These are phyloP conservation scores for Phaeotremella skinneri DNA, from an alignment of 768 basidiomycete species.

Conservation along the genomic window DNA sequence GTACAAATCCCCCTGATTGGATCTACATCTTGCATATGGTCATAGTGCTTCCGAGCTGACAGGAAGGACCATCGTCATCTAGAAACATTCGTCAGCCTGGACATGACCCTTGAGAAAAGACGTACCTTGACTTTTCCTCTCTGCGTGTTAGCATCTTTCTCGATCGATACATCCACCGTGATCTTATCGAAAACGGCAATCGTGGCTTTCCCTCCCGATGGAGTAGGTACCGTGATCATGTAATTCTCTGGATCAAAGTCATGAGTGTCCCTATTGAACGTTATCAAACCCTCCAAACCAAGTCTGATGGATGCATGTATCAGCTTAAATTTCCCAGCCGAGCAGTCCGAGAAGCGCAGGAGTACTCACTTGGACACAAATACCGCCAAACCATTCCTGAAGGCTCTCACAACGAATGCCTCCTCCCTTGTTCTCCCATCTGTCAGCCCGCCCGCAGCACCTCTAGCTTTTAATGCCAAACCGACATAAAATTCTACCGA, in stretches of 20 bases:
- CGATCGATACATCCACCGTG: slow-evolving; percentile 80
- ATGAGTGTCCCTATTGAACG: slow-evolving; percentile 78
- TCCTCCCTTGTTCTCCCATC: slow-evolving; percentile 40
- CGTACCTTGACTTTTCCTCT: slow-evolving; percentile 71
- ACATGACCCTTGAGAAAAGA: slow-evolving; percentile 1
- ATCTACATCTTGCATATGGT: no score
- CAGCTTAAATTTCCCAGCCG: neutral
- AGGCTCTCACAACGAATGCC: slow-evolving; percentile 74
- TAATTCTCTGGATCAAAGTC: slow-evolving; percentile 91
- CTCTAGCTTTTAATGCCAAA: slow-evolving; percentile 70
- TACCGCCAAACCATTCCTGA: slow-evolving; percentile 93
- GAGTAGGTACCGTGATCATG: slow-evolving; percentile 66
- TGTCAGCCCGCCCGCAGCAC: slow-evolving; percentile 47
- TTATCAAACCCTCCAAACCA: slow-evolving; percentile 90
- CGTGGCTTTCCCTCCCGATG: slow-evolving; percentile 55
- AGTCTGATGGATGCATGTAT: slow-evolving; percentile 57
- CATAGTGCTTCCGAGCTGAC: slow-evolving; percentile 40
- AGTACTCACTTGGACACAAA: slow-evolving; percentile 82
- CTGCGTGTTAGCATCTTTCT: slow-evolving; percentile 92
- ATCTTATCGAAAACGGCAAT: slow-evolving; percentile 94
- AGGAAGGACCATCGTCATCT: slow-evolving; percentile 46
- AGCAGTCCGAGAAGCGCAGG: neutral
- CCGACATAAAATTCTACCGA: slow-evolving; percentile 98
- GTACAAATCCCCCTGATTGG: no score
- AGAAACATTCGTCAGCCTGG: neutral